Base-by-base conservation (phyloP, 192 early-diverging fungal species). In the Spizellomyces sp. region DNA sequence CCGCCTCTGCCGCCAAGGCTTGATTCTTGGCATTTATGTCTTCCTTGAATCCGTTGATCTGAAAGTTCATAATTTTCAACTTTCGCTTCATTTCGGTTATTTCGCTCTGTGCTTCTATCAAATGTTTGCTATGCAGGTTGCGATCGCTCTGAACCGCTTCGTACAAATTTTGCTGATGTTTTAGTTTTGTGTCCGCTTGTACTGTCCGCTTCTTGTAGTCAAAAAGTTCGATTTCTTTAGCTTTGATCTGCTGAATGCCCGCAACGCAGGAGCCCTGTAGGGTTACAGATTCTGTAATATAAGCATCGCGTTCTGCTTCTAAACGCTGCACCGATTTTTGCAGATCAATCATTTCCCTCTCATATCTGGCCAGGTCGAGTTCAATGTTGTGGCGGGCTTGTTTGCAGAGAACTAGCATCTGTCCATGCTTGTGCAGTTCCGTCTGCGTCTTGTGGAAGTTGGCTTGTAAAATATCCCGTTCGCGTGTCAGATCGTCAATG, bases 91-190 rank as follows among this genome's bases (percentile, higher is more conserved):
- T 88, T 66, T 88, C 86, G 14, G 79, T 68, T 64, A 89, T 89
- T 66, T 88, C 86, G 48, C 71, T 58, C 66, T 87, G 83, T 43
- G 84, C 80, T 73, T 88, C 86, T 22, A 89, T 79, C 48, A 89
- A 73, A 61, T 88, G 82, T 55, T 89, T 89, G 64, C 76, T 75
- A 59, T 89, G 83, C 61, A 89, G 67, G 54, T 89, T 89, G 14
- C 87, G 69, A 66, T 89, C 87, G 54, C 83, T 82, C 71, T 88
- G 86, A 64, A 88, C 83, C 0, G 86, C 81, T 58, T 89, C 87
- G 70, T 89, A 89, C n/a, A 89, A 70, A 62, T 87, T 88, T 67
- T 89, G 87, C 66, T 89, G 87, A 61, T 88, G 79, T 67, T 89
- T 89, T 15, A 89, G 72, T 63, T 89, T 89, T 27, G 82, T 88